phyloP scores from a whole-genome alignment of 148 eudicot species.

The Rheum nobile region DNA sequence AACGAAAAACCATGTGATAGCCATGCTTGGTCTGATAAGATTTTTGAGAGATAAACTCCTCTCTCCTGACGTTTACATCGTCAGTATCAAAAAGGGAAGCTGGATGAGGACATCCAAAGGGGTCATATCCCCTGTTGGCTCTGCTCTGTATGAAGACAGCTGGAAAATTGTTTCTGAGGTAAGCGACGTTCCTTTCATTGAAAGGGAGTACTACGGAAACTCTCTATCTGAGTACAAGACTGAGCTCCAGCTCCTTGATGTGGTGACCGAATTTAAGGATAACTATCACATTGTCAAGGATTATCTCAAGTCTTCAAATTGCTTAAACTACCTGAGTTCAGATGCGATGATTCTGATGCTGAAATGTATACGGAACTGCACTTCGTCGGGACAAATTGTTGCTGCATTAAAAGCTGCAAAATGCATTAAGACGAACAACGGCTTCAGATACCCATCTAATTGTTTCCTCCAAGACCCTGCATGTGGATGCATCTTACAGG shows the following conservation, averaged over 20 bases:
- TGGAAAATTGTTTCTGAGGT: conserved; percentile 37
- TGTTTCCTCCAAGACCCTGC: conserved; percentile 30
- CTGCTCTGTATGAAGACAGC: conserved; percentile 30
- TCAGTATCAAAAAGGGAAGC: conserved; percentile 20
- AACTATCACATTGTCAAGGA: conserved; percentile 29
- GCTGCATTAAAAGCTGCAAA: conserved; percentile 20
- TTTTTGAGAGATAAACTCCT: conserved; percentile 27
- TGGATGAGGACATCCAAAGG: conserved; percentile 55
- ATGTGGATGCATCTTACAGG: conserved; percentile 50
- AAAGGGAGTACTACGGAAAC: conserved; percentile 31
- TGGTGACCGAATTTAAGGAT: conserved; percentile 20
- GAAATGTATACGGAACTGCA: conserved; percentile 20
- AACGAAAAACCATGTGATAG: conserved; percentile 32
- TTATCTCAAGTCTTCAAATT: conserved; percentile 23
- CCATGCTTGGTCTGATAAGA: conserved; percentile 37
- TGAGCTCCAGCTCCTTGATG: conserved; percentile 47
- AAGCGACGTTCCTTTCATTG: conserved; percentile 42
- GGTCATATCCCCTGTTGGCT: conserved; percentile 24
- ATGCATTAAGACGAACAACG: conserved; percentile 37
- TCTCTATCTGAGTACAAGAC: conserved; percentile 19
- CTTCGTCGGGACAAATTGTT: conserved; percentile 19
- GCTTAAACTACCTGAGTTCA: conserved; percentile 13
- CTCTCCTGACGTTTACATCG: conserved; percentile 27
- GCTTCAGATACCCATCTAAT: conserved; percentile 32
- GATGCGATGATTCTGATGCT: conserved; percentile 29